Base-by-base conservation (phyloP, 2,329 filamentous ascomycete species). In the Teratosphaeriaceae sp. region DNA sequence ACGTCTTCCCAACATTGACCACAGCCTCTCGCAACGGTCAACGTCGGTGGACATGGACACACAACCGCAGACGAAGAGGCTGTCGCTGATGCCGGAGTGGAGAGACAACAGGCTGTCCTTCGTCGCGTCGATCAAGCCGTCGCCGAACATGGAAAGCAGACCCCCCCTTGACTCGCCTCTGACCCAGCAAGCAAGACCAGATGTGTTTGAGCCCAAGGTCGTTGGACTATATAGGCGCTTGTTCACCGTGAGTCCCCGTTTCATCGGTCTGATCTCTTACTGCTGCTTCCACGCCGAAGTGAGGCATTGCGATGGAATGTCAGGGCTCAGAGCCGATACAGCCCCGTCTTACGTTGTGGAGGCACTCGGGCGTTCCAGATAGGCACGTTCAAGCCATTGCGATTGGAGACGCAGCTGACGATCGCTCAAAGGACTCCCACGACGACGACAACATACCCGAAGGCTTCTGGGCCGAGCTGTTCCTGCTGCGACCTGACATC, bases 401-500 rank as follows among this genome's bases (percentile, higher is more conserved):
- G n/a, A n/a, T n/a, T n/a, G n/a, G n/a, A n/a, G n/a, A n/a, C n/a
- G n/a, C n/a, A n/a, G n/a, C n/a, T n/a, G n/a, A n/a, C n/a, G n/a
- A n/a, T n/a, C n/a, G n/a, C 16, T 41, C 15, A 18, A 11, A 27
- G 31, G 79, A 83, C 51, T 76, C 80, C 42, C 76, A 84, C 47
- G 76, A 80, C 46, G 66, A 71, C 40, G 83, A 88, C n/a, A n/a
- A n/a, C 21, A 84, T 84, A 49, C 78, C 86, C 1, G 88, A 95
- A 47, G 90, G 88, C 33, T 98, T 96, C 69, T 98, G 92, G 92
- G 77, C 80, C 53, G 92, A 96, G 66, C 88, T 98, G 68, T 98
- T 98, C 65, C 76, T 98, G 27, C 74, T 96, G 45, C 82, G 81
- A 50, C 89, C 90, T 18, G 88, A 96, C 61, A 75, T 79, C 42